A percentile compares a stretch with the other conserved stretches of the same genome.
Evolutionary conservation across 2,329 filamentous ascomycete species (phyloP).

Genomic region (Magnaporthales sp.): DNA sequence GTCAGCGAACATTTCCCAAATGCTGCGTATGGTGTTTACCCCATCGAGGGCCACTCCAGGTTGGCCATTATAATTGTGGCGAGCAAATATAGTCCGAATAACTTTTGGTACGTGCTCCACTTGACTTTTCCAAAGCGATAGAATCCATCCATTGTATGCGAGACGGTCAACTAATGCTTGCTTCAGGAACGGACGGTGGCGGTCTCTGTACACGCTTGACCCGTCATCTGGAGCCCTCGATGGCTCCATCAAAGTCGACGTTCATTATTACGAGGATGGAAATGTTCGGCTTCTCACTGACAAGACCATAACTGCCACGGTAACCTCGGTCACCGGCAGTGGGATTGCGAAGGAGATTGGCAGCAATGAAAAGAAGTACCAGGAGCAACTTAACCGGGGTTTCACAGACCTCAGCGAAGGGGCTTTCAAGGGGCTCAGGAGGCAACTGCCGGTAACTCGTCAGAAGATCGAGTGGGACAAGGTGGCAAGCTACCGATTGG

Average conservation of each 20-base stretch:
- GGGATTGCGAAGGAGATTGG: constrained; percentile 74
- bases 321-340: constrained; percentile 54
- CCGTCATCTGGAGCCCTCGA: constrained; percentile 60
- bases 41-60: constrained; percentile 64
- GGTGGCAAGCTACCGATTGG: constrained; percentile 82
- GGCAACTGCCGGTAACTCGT: constrained; percentile 90
- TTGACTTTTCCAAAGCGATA: constrained; percentile 1
- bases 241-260: constrained; percentile 83
- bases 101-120: constrained; percentile 66
- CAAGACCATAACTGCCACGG: constrained; percentile 58
- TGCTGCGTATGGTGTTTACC: constrained; percentile 74
- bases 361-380: constrained; percentile 78
- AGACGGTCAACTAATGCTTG: background rate
- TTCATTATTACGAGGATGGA: constrained; percentile 99
- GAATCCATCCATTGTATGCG: background rate
- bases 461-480: constrained; percentile 99
- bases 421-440: constrained; percentile 84
- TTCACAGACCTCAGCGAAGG: constrained; percentile 87
- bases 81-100: constrained; percentile 96
- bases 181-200: constrained; percentile 87
- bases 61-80: constrained; percentile 79
- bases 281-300: constrained; percentile 91
- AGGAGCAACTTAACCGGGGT: constrained; percentile 88
- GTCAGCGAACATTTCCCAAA: constrained; percentile 83
- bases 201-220: constrained; percentile 74